Evolutionary conservation across 2,329 filamentous ascomycete species (phyloP).

Genomic region (Sporothrix luriei): DNA sequence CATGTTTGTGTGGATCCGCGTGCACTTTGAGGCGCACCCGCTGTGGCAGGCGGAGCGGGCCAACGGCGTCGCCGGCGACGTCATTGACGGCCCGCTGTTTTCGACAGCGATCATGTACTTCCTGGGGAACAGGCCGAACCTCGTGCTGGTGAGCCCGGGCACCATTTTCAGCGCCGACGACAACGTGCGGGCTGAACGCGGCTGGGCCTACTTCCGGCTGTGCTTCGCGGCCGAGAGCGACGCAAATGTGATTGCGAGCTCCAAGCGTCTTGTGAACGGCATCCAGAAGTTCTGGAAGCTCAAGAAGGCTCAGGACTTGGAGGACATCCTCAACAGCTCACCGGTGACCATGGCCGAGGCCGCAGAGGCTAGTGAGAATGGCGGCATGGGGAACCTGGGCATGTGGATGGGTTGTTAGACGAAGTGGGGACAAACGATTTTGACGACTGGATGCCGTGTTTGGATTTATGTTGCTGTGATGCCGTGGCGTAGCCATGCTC

Average conservation of each 20-base stretch:
- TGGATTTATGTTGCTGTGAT: neutral
- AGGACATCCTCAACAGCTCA: constrained; percentile 57
- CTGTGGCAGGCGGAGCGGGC: constrained; percentile 53
- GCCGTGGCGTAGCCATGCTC: neutral
- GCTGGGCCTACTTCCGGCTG: constrained; percentile 73
- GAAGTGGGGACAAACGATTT: neutral
- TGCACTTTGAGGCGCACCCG: constrained; percentile 73
- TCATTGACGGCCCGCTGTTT: constrained; percentile 60
- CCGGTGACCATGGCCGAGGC: constrained; percentile 34
- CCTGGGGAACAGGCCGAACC: constrained; percentile 68
- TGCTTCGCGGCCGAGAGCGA: constrained; percentile 86
- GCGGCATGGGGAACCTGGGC: constrained; percentile 41
- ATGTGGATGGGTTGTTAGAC: constrained; percentile 41
- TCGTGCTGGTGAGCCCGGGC: constrained; percentile 72
- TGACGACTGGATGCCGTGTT: neutral
- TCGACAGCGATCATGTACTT: constrained; percentile 69
- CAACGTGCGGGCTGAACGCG: constrained; percentile 58
- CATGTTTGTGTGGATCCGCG: constrained; percentile 86
- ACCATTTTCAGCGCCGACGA: constrained; percentile 70
- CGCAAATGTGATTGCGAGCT: constrained; percentile 65
- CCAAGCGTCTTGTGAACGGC: constrained; percentile 66
- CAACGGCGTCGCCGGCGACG: constrained; percentile 38
- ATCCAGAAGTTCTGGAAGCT: constrained; percentile 77
- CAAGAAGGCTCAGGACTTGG: constrained; percentile 66
- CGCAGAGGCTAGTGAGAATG: constrained; percentile 33